Evolutionary conservation across 208 protist species (phyloP), one percentile per base, ranked within the genome.

Genomic region (Novymonas esmeraldas): DNA sequence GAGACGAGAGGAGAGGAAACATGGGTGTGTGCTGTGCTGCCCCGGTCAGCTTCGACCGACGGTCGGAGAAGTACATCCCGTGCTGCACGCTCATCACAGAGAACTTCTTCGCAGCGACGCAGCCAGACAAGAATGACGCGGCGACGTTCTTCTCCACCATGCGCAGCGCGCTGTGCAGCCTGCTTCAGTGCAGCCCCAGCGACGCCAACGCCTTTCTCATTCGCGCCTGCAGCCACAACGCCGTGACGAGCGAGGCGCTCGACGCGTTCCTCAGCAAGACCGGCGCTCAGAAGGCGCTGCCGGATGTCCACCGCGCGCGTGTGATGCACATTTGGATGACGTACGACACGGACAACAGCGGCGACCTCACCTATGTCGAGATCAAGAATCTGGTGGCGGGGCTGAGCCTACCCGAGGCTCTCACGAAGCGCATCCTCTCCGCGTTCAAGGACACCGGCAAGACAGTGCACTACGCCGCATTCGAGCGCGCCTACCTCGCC

Each of bases 241-340:
- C 54, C 9, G 56, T 55, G 39, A 51, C 64, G 6, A 22, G 55
- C 6, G 48, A 22, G 10, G 76, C 74, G 11, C 54, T 79, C n/a
- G 72, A 83, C 29, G 56, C 22, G 6, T 84, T 78, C 48, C 50
- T 82, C 50, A 38, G 26, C 14, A 62, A 76, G 33, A 46, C 63
- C 0, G 60, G 56, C 20, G 60, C 33, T 5, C 20, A 31, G 22
- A 50, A 44, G 34, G 56, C 76, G 10, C 9, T 67, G 34, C 79
- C 73, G 33, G 73, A 87, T 58, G 48, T 78, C 20, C 74, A 85
- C 36, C 81, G 73, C 29, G 55, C 75, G 26, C 78, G 70, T 33
- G 68, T 79, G 26, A 81, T 87, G 78, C 73, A 77, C 42, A 72
- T 81, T 51, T 86, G 81, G 79, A 80, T 85, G 69, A 75, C 64